Percentiles rank a stretch among this genome's conserved stretches.
phyloP scores from a whole-genome alignment of 305 asterid genomes.

The Solanum chacoense region DNA sequence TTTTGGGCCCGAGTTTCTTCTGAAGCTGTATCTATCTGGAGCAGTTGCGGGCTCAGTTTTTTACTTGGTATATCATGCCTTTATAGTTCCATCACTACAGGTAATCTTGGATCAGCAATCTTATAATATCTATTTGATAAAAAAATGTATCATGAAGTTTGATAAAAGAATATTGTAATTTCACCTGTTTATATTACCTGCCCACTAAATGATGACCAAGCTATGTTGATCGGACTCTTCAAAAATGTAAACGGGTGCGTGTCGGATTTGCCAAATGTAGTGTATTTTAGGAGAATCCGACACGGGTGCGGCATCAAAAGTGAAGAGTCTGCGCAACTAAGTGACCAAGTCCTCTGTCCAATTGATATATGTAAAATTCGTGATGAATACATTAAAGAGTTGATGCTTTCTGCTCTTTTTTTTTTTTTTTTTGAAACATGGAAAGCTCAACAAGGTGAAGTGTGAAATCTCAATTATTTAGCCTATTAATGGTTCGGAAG shows the following conservation, averaged over 20 bases:
- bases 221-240: too few species aligned
- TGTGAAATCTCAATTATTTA: background rate
- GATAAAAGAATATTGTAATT: background rate
- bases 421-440: background rate
- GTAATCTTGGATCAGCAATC: slow-evolving; percentile 19
- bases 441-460: background rate
- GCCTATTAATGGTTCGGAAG: background rate
- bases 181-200: background rate
- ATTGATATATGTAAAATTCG: background rate
- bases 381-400: background rate
- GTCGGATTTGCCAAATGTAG: too few species aligned
- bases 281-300: too few species aligned
- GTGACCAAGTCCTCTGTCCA: background rate
- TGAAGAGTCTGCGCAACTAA: too few species aligned
- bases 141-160: background rate
- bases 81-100: slow-evolving; percentile 44
- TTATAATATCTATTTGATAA: background rate
- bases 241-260: too few species aligned
- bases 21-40: slow-evolving; percentile 74
- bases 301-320: too few species aligned
- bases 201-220: background rate
- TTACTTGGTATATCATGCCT: slow-evolving; percentile 64
- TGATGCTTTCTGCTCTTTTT: background rate
- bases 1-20: slow-evolving; percentile 72
- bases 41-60: slow-evolving; percentile 83